Evolutionary conservation across 2,329 filamentous ascomycete species (phyloP).

Genomic region (Acrocalymma vagum): DNA sequence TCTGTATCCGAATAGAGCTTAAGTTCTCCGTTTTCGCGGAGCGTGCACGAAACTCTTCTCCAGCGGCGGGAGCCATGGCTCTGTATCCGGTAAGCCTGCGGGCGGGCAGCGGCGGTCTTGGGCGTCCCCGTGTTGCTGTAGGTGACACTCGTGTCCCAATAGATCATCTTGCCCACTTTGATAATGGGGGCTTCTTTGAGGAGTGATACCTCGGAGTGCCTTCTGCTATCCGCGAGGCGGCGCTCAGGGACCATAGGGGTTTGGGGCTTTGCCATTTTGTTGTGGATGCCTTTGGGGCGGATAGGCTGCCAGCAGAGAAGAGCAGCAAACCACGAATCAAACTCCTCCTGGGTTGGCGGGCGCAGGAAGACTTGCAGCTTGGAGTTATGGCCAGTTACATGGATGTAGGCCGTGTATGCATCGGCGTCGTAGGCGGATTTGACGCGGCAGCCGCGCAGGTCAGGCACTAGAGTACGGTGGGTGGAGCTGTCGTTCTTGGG

Average conservation of each 20-base stretch:
- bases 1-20: conserved; percentile 90
- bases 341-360: conserved; percentile 70
- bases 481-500: conserved; percentile 71
- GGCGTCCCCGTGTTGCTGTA: conserved; percentile 56
- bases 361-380: conserved; percentile 71
- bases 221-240: conserved; percentile 50
- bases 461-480: conserved; percentile 73
- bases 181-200: conserved; percentile 84
- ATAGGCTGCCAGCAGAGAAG: conserved; percentile 84
- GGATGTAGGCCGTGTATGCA: conserved; percentile 58
- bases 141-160: conserved; percentile 73
- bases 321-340: conserved; percentile 82
- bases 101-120: conserved; percentile 47
- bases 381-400: conserved; percentile 62
- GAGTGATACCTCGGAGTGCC: conserved; percentile 60
- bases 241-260: conserved; percentile 47
- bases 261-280: conserved; percentile 62
- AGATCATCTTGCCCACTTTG: conserved; percentile 75
- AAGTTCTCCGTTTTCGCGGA: conserved; percentile 94
- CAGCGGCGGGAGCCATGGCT: conserved; percentile 72
- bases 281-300: conserved; percentile 64
- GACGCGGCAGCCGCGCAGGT: conserved; percentile 78
- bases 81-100: conserved; percentile 64
- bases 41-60: conserved; percentile 88
- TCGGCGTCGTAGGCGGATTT: conserved; percentile 59